Percentiles rank a stretch among this genome's conserved stretches.
Evolutionary conservation across 2,329 filamentous ascomycete genomes (phyloP).

Genomic region (Thelonectria olida): DNA sequence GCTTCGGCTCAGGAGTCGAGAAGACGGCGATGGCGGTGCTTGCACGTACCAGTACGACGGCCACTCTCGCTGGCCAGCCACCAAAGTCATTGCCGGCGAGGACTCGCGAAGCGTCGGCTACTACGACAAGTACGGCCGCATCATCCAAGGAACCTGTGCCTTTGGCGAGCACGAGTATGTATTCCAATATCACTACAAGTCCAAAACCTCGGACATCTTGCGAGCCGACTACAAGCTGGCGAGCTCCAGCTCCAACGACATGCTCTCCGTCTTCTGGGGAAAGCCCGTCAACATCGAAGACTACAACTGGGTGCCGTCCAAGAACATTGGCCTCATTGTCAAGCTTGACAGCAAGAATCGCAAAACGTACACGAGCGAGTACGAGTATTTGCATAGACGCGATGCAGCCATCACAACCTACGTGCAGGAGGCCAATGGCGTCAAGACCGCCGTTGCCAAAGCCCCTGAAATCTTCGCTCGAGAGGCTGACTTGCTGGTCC

Average conservation of each 20-base stretch:
- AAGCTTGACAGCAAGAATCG: constrained; percentile 12
- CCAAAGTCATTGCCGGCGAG: constrained; percentile 12
- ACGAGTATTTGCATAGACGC: constrained; percentile 30
- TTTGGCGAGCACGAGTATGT: constrained; percentile 12
- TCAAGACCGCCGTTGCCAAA: constrained; percentile 21
- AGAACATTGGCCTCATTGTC: constrained; percentile 22
- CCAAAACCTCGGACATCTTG: constrained; percentile 26
- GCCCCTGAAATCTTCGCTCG: constrained; percentile 15
- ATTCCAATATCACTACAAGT: constrained; percentile 30
- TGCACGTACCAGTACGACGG: constrained; percentile 24
- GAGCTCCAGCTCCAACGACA: constrained; percentile 2
- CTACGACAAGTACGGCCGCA: constrained; percentile 30
- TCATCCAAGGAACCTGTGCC: constrained; percentile 18
- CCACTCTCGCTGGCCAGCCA: constrained; percentile 10
- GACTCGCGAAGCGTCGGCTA: constrained; percentile 18
- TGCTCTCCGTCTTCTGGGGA: constrained; percentile 31
- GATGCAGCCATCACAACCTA: constrained; percentile 23
- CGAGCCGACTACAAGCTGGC: constrained; percentile 26
- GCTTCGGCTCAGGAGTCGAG: constrained; percentile 16
- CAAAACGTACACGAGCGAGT: constrained; percentile 22
- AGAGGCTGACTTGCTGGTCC: constrained; percentile 6
- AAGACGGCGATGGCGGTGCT: constrained; percentile 2
- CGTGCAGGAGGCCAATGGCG: constrained; percentile 13
- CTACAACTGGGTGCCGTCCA: constrained; percentile 30
- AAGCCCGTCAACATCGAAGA: constrained; percentile 24